Base-by-base conservation (phyloP, 2,329 filamentous ascomycete genomes). In the Penicillium psychrosexuale region DNA sequence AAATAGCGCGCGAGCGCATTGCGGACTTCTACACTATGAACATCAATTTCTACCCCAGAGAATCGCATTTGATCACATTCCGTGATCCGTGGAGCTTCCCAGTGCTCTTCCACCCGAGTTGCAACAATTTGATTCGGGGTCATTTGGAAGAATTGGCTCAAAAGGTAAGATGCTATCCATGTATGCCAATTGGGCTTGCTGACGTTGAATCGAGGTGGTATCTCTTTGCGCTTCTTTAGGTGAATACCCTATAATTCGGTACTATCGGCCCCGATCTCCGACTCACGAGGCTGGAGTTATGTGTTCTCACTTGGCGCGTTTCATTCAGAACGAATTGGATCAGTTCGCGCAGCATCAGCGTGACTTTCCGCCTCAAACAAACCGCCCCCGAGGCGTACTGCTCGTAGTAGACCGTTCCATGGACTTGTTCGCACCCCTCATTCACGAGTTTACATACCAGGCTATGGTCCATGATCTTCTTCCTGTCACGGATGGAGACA, bases 391-490 rank as follows among this genome's bases (percentile, higher is more conserved):
- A 60, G 90, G 90, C 37, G 84, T 91, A 0, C 82, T 99, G 0
- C 79, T 96, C 66, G 88, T 99, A 58, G 90, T 91, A 1, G 94
- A 97, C 72, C 84, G 94, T 58, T 90, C 91, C 8, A 94, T 99
- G 88, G 94, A 99, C 71, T 75, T 97, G 3, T 85, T 88, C 76
- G 87, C 93, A 0, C 94, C 94, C 1, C 76, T 97, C 11, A 70
- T 97, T 4, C 94, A 99, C 74, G 94, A 99, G 68, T 97, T 99
- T 70, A 97, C 94, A 12, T 99, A 97, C 71, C 94, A 99, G 74
- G 91, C 94, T 47, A 97, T 99, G 93, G 93, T 91, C 3, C 90
- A 97, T 72, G 94, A 99, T 69, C 78, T 99, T 8, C 77, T 99
- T 30, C 88, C 89, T 0, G 91, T 99, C 68, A 86, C 89, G 65